Percentiles rank a stretch among this genome's conserved stretches.
phyloP scores from a whole-genome alignment of 306 rosid species.

The Pterocarpus santalinus region DNA sequence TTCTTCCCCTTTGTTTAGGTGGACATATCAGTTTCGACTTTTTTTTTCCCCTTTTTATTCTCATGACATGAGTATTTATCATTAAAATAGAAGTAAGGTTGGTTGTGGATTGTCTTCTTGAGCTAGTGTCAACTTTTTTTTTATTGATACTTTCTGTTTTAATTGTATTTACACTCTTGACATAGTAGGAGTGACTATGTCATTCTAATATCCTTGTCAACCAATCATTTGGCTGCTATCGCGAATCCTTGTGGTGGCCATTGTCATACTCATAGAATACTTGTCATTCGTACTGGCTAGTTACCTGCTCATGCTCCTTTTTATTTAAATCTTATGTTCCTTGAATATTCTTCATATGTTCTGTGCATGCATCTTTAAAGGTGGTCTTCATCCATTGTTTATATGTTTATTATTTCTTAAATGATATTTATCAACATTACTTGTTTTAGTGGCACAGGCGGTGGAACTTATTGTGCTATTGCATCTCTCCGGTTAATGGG shows the following conservation, averaged over 20 bases:
- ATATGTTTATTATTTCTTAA: conserved; percentile 39
- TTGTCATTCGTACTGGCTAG: conserved; percentile 1
- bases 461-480: conserved; percentile 88
- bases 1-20: conserved; percentile 8
- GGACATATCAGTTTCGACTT: background rate
- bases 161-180: background rate
- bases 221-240: conserved; percentile 10
- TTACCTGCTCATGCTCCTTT: conserved; percentile 17
- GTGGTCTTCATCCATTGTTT: conserved; percentile 24
- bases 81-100: background rate
- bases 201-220: background rate
- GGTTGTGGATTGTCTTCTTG: conserved; percentile 23
- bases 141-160: background rate
- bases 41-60: too few relatives aligned
- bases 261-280: background rate
- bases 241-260: conserved; percentile 3
- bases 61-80: background rate
- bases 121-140: background rate
- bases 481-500: conserved; percentile 94
- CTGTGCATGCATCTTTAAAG: conserved; percentile 15
- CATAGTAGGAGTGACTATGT: conserved; percentile 8
- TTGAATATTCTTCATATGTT: conserved; percentile 16
- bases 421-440: conserved; percentile 57
- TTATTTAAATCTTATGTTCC: conserved; percentile 22
- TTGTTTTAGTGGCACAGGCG: conserved; percentile 84